These are phyloP conservation scores for Talaromyces pinophilus DNA, from an alignment of 2,329 filamentous ascomycete species.

Conservation along the genomic window DNA sequence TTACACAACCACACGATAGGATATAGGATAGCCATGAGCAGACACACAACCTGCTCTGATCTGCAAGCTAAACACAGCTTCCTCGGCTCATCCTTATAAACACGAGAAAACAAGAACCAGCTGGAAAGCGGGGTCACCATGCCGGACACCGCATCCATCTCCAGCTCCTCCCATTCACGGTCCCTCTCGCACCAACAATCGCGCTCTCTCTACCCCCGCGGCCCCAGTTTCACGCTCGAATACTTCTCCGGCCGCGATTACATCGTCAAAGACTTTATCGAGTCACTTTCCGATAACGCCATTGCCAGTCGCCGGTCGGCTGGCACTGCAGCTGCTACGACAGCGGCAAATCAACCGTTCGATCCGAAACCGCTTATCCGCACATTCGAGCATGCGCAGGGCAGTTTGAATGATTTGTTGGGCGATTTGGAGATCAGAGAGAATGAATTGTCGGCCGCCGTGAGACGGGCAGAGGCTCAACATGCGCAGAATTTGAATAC, in stretches of 20 bases:
- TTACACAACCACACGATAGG: neutral
- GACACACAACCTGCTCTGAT: neutral
- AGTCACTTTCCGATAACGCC: conserved; percentile 82
- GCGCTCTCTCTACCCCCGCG: conserved; percentile 72
- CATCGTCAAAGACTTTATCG: conserved; percentile 97
- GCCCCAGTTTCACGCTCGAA: conserved; percentile 81
- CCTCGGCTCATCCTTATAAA: too few relatives aligned
- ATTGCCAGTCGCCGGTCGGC: conserved; percentile 76
- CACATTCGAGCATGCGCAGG: conserved; percentile 75
- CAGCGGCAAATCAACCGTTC: conserved; percentile 59
- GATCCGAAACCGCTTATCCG: conserved; percentile 96
- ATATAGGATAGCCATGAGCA: neutral
- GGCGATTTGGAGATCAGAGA: conserved; percentile 88
- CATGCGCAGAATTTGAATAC: conserved; percentile 90
- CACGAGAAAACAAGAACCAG: neutral
- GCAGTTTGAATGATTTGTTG: conserved; percentile 53
- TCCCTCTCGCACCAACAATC: conserved; percentile 50
- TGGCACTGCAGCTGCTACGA: conserved; percentile 32
- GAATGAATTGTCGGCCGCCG: conserved; percentile 85
- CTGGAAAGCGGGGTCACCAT: conserved; percentile 29
- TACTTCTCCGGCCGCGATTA: conserved; percentile 90
- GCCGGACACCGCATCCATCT: conserved; percentile 40
- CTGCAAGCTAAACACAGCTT: neutral
- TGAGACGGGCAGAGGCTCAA: conserved; percentile 85
- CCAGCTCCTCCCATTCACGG: conserved; percentile 29